Evolutionary conservation across 1,284 basidiomycete species (phyloP).

Genomic region (Sanguinoderma infundibulare): DNA sequence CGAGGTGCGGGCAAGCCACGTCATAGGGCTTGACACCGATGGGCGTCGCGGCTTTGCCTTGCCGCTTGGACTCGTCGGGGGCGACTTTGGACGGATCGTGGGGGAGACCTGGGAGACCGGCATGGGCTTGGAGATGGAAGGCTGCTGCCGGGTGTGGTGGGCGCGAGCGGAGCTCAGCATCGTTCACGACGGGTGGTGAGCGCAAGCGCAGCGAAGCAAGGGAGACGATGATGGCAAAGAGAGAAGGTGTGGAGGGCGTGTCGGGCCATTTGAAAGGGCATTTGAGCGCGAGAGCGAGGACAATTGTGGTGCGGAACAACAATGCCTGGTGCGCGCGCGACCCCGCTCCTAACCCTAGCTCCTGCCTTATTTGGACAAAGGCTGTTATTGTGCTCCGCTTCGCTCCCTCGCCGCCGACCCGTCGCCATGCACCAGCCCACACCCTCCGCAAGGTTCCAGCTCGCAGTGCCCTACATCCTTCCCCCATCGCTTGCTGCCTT

Average conservation of each 20-base stretch:
- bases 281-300: constrained; percentile 22
- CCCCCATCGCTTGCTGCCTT: constrained; percentile 64
- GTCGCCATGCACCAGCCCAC: constrained; percentile 21
- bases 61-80: constrained; percentile 25
- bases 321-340: constrained; percentile 20
- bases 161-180: constrained; percentile 18
- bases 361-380: constrained; percentile 28
- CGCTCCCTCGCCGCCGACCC: constrained; percentile 1
- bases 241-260: constrained; percentile 13
- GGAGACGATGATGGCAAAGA: constrained; percentile 8
- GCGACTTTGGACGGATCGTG: constrained; percentile 20
- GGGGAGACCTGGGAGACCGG: constrained; percentile 13
- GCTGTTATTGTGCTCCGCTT: constrained; percentile 16
- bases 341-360: constrained; percentile 15
- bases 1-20: constrained; percentile 39
- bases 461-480: constrained; percentile 50
- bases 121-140: constrained; percentile 26
- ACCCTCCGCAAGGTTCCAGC: constrained; percentile 50
- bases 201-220: constrained; percentile 6
- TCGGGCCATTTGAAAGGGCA: constrained; percentile 14
- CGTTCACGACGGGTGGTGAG: constrained; percentile 10
- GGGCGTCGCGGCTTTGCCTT: constrained; percentile 34
- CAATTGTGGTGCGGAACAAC: constrained; percentile 27
- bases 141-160: constrained; percentile 19
- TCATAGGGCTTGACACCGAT: constrained; percentile 39